Percentiles rank a stretch among this genome's conserved stretches.
These are phyloP conservation scores for Penicillium capsulatum DNA, from an alignment of 2,329 filamentous ascomycete species.

Conservation along the genomic window DNA sequence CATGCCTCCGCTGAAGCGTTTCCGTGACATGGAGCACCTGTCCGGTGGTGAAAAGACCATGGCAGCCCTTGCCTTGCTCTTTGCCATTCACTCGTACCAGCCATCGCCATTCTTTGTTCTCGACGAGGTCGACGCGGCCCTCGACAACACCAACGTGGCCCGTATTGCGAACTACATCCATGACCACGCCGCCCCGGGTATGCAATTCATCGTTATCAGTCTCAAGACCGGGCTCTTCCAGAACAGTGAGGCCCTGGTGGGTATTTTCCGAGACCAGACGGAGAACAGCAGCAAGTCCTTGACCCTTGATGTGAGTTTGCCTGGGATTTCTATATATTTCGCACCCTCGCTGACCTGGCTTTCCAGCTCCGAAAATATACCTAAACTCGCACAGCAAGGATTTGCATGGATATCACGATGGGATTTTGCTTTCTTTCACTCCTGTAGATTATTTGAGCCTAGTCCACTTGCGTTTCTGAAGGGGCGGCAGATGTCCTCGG, in stretches of 20 bases:
- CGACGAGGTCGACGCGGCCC: constrained; percentile 93
- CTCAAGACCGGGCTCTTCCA: constrained; percentile 95
- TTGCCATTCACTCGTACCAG: constrained; percentile 94
- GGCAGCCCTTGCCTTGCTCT: constrained; percentile 91
- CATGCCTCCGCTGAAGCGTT: constrained; percentile 96
- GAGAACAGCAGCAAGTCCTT: constrained; percentile 88
- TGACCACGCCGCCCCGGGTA: constrained; percentile 89
- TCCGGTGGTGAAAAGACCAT: constrained; percentile 98
- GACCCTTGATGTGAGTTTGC: constrained; percentile 81
- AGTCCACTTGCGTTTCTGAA: constrained; percentile 2
- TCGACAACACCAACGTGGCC: constrained; percentile 96
- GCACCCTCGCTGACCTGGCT: constrained; percentile 9
- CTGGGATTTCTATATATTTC: not conserved
- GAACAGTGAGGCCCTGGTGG: constrained; percentile 90
- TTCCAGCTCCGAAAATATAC: constrained; percentile 37
- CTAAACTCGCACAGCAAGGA: constrained; percentile 9
- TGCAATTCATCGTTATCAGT: constrained; percentile 98
- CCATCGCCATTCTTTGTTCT: constrained; percentile 96
- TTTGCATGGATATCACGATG: constrained; percentile 15
- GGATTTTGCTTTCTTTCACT: constrained; percentile 10
- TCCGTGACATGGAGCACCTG: constrained; percentile 97
- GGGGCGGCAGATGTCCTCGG: not conserved
- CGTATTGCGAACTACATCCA: constrained; percentile 95
- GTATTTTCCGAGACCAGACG: constrained; percentile 90
- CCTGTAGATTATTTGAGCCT: constrained; percentile 23